Evolutionary conservation across 768 basidiomycete species (phyloP).

Genomic region (Suillus variegatus): DNA sequence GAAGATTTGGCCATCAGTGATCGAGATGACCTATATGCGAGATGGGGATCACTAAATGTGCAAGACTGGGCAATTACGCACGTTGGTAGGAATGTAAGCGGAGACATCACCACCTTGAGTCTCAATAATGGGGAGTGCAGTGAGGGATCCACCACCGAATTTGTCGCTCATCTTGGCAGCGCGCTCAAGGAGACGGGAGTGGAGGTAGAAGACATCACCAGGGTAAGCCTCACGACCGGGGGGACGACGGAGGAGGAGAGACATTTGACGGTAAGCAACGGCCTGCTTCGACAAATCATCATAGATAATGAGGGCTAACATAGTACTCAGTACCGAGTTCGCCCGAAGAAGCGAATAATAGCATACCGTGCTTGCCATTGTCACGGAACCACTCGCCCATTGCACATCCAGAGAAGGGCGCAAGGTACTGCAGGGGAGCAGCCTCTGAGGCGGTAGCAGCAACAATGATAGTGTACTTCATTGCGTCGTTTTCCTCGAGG

Average conservation of each 20-base stretch:
- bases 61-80: slow-evolving; percentile 34
- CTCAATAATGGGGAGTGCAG: slow-evolving; percentile 99
- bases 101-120: slow-evolving; percentile 99
- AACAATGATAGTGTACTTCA: slow-evolving; percentile 99
- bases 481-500: slow-evolving; percentile 98
- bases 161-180: slow-evolving; percentile 99
- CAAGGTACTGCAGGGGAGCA: slow-evolving; percentile 98
- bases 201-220: slow-evolving; percentile 99
- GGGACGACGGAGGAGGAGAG: slow-evolving; percentile 98
- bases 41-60: slow-evolving; percentile 1
- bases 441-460: slow-evolving; percentile 99
- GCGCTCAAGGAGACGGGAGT: slow-evolving; percentile 99
- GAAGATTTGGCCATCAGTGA: slow-evolving; percentile 99
- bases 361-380: slow-evolving; percentile 96
- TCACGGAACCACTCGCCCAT: slow-evolving; percentile 99
- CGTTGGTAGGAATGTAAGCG: slow-evolving; percentile 96
- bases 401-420: slow-evolving; percentile 99
- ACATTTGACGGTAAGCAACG: slow-evolving; percentile 99
- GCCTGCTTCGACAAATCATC: slow-evolving; percentile 99
- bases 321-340: slow-evolving; percentile 6
- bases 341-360: background rate
- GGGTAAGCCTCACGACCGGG: slow-evolving; percentile 99
- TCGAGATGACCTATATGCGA: slow-evolving; percentile 86
- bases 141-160: slow-evolving; percentile 97
- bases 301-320: slow-evolving; percentile 91